These are phyloP conservation scores for Colletotrichum siamense DNA, from an alignment of 2,329 filamentous ascomycete genomes.

Conservation along the genomic window DNA sequence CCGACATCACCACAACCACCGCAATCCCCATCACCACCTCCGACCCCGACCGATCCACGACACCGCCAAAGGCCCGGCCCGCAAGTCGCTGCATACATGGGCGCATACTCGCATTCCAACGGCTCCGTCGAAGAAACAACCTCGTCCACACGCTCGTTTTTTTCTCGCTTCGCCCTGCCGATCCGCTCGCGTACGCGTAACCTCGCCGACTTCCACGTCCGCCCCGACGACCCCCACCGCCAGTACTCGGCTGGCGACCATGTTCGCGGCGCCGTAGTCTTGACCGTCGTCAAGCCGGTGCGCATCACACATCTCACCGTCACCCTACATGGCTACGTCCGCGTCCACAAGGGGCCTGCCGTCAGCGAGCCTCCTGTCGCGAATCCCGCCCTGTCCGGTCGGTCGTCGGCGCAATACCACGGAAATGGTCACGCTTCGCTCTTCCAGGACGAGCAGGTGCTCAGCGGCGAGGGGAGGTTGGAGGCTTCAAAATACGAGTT, in stretches of 20 bases:
- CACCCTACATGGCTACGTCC: conserved; percentile 78
- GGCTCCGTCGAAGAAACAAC: conserved; percentile 45
- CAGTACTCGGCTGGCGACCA: conserved; percentile 78
- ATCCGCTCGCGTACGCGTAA: conserved; percentile 63
- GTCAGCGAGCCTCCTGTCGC: conserved; percentile 55
- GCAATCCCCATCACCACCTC: conserved; percentile 11
- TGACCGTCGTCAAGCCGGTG: conserved; percentile 76
- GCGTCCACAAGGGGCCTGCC: conserved; percentile 75
- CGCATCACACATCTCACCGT: conserved; percentile 83
- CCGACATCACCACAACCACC: conserved; percentile 27
- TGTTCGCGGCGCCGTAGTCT: conserved; percentile 74
- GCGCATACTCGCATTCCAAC: conserved; percentile 44
- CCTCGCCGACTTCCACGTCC: conserved; percentile 79
- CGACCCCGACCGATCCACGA: conserved; percentile 10
- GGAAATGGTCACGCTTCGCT: conserved; percentile 81
- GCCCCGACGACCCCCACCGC: conserved; percentile 77
- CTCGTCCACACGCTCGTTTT: conserved; percentile 47
- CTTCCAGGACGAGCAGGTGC: conserved; percentile 81
- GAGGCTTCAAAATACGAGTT: conserved; percentile 81
- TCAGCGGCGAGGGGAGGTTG: conserved; percentile 79
- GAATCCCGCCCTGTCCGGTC: conserved; percentile 44
- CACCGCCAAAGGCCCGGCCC: conserved; percentile 20
- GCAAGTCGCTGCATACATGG: conserved; percentile 47
- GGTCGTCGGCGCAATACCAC: conserved; percentile 60
- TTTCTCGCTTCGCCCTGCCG: conserved; percentile 59